phyloP scores from a whole-genome alignment of 164 flowering plant species.

The Paratinospora sagittata region DNA sequence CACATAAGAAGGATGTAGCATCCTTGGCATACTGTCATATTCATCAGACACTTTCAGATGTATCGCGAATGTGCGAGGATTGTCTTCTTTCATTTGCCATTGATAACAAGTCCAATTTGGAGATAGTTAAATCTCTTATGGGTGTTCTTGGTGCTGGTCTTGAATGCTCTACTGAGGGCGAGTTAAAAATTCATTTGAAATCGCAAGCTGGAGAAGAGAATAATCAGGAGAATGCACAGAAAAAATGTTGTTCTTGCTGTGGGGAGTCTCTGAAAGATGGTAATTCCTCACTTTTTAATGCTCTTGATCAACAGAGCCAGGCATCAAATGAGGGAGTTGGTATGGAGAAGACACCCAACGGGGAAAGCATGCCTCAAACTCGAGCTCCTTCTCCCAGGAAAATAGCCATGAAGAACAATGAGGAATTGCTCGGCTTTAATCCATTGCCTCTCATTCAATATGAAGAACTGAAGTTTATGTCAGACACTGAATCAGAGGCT shows the following conservation, averaged over 20 bases:
- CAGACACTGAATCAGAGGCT: constrained; percentile 37
- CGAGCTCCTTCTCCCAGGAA: constrained; percentile 54
- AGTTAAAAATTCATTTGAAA: constrained; percentile 25
- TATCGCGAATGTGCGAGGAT: constrained; percentile 62
- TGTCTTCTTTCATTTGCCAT: constrained; percentile 79
- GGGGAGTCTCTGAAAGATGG: constrained; percentile 48
- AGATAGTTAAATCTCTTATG: constrained; percentile 48
- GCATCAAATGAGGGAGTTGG: constrained; percentile 13
- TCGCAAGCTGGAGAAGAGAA: constrained; percentile 24
- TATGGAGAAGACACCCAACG: neutral
- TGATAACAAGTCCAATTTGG: constrained; percentile 47
- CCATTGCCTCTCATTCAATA: constrained; percentile 32
- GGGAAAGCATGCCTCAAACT: constrained; percentile 20
- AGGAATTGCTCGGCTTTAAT: constrained; percentile 26
- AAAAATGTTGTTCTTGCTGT: constrained; percentile 61
- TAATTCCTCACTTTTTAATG: constrained; percentile 12
- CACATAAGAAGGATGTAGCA: constrained; percentile 67
- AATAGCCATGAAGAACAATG: constrained; percentile 23
- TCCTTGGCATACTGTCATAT: constrained; percentile 64
- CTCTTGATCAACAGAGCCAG: constrained; percentile 10
- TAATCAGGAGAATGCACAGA: constrained; percentile 21
- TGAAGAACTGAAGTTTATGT: constrained; percentile 39
- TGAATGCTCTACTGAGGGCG: constrained; percentile 50
- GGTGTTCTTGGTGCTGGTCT: constrained; percentile 51
- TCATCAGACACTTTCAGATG: constrained; percentile 64